Evolutionary conservation across 2,329 filamentous ascomycete species (phyloP), one percentile per base, ranked within the genome.

Genomic region (Pseudogymnoascus verrucosus): DNA sequence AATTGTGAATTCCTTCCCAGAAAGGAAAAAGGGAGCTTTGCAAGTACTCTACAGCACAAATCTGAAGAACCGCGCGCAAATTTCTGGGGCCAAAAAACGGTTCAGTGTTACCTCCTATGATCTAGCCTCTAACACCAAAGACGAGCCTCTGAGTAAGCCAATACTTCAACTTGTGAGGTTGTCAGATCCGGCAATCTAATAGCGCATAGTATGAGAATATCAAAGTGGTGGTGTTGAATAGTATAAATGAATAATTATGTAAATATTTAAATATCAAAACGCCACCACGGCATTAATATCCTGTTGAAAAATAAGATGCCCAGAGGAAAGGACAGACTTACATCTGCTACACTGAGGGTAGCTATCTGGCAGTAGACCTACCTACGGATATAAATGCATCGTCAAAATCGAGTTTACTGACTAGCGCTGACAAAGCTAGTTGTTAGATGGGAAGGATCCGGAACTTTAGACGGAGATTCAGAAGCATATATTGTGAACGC

Each of bases 91-190:
- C 28, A 31, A 10, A 8, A 31, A 31, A 10, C 2, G 7, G 2
- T 31, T 69, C 68, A 5, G 65, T 65, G 4, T 44, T 57, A n/a
- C 59, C 65, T 61, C 70, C 60, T 28, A 70, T 62, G 7, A 66
- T 64, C 28, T 69, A 70, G 60, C 70, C 66, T 0, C 37, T 19
- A 1, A 57, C 16, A 8, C 67, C 67, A 59, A 71, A 70, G 10
- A 71, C 47, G 16, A 57, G n/a, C 2, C 21, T 34, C 12, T 51
- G 40, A 28, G 63, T 57, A 31, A 71, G 59, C 60, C 47, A 65
- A 60, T 64, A 63, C 54, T 65, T 63, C 51, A 69, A 64, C 68
- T 71, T 62, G 7, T 10, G 19, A 40, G 28, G 21, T 67, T 63
- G 42, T 47, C 23, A 47, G 42, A 47, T 47, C 23, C 42, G 19